Conservation (phyloP, 2,329 filamentous ascomycete species). For the Xylaria sp. region DNA sequence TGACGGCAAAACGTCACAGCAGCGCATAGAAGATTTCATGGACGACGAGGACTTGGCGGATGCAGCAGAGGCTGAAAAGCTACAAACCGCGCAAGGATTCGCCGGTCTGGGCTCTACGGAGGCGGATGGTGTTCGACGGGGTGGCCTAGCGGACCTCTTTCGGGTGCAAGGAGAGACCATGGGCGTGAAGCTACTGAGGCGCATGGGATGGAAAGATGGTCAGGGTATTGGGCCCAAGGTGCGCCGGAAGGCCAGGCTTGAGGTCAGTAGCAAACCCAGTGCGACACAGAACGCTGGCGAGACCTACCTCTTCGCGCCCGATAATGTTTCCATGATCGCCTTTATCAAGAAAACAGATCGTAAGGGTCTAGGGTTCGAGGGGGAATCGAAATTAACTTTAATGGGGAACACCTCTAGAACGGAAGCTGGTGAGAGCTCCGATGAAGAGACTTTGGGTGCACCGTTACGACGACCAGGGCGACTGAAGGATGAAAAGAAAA, state of each 20-base stretch:
- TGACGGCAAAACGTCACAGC: constrained; percentile 54
- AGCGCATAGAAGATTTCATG: constrained; percentile 87
- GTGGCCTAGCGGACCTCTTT: constrained; percentile 72
- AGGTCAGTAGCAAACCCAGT: constrained; percentile 48
- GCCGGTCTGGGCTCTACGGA: constrained; percentile 74
- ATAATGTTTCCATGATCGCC: constrained; percentile 72
- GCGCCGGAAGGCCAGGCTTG: constrained; percentile 73
- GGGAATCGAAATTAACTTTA: constrained; percentile 58
- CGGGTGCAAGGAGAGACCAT: constrained; percentile 78
- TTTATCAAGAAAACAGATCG: constrained; percentile 70
- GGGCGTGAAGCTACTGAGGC: constrained; percentile 81
- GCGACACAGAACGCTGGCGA: constrained; percentile 48
- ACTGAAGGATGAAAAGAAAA: constrained; percentile 55
- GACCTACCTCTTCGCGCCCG: constrained; percentile 82
- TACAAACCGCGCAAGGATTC: constrained; percentile 77
- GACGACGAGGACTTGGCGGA: constrained; percentile 94
- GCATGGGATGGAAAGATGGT: constrained; percentile 95
- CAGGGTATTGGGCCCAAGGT: constrained; percentile 92
- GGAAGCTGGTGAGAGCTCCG: constrained; percentile 44
- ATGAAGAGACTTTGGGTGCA: constrained; percentile 54
- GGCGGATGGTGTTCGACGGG: constrained; percentile 56
- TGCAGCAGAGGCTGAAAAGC: constrained; percentile 74
- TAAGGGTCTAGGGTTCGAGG: constrained; percentile 72
- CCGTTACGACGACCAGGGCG: constrained; percentile 36
- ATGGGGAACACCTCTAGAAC: constrained; percentile 37